Evolutionary conservation across 2,329 filamentous ascomycete genomes (phyloP), one percentile per base, ranked within the genome.

Genomic region (Diaporthe vaccinii): DNA sequence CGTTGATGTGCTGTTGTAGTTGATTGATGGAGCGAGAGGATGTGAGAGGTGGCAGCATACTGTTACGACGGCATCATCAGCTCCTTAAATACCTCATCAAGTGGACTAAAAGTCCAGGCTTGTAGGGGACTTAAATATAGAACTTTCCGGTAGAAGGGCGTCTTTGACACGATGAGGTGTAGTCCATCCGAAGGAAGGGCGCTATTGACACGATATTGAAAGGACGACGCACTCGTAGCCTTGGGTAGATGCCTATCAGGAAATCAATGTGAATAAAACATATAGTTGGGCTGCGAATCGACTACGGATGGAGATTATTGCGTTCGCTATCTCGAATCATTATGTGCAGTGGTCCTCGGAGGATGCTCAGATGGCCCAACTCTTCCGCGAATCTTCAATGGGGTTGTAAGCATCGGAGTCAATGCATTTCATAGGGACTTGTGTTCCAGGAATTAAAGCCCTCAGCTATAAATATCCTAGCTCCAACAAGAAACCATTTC

Each of bases 171-270:
- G 34, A 12, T 14, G 14, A 28, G 20, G 34, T 20, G 15, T 69
- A 12, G 65, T 34, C 14, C 25, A 22, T 25, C n/a, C 22, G 15
- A 4, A 3, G 5, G 49, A 69, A 69, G 65, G 65, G 65, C 65
- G 65, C 15, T 20, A 7, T 41, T 55, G 65, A 69, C 65, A 69
- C 14, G 22, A 15, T 14, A 15, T 55, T 41, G 49, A 28, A 4
- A 41, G 5, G 25, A 25, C 14, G 8, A 46, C 3, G 22, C 17
- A 8, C 1, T 28, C 9, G n/a, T 2, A 20, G 10, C 7, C 22
- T 36, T 2, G 3, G 5, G 3, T 15, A 15, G 3, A 12, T 0
- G 1, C 9, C 0, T 17, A 6, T 22, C n/a, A 14, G 12, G 0
- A 10, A 6, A 51, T 1, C 0, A 12, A 2, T 1, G 3, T 12